These are phyloP conservation scores for Solanum hybrid DNA, from an alignment of 305 asterid genomes.

Conservation along the genomic window DNA sequence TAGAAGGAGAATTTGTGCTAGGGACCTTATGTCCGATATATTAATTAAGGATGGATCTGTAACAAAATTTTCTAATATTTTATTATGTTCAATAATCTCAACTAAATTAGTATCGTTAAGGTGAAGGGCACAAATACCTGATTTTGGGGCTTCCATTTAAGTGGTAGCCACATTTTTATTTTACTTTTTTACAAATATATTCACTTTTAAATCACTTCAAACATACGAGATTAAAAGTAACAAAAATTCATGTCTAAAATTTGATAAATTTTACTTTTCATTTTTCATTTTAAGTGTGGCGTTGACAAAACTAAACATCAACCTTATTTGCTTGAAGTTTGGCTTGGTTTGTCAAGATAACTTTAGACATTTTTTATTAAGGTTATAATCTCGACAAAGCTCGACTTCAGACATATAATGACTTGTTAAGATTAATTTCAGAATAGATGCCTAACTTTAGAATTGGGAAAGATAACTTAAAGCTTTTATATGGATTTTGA, in stretches of 20 bases:
- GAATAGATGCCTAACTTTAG: background rate
- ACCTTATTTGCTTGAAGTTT: background rate
- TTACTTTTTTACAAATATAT: background rate
- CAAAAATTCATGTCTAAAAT: background rate
- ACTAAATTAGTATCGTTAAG: background rate
- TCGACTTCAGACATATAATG: background rate
- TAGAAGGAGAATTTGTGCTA: too few relatives aligned
- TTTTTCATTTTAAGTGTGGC: too few relatives aligned
- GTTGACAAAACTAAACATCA: background rate
- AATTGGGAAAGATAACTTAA: background rate
- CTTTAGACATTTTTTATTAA: too few relatives aligned
- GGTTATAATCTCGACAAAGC: background rate
- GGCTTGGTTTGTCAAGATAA: background rate
- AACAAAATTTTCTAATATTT: too few relatives aligned
- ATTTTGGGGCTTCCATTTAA: background rate
- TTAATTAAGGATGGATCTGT: background rate
- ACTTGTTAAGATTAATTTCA: background rate
- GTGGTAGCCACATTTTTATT: background rate
- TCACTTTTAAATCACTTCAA: background rate
- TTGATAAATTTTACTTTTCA: too few relatives aligned
- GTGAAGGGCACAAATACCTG: background rate
- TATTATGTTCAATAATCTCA: background rate
- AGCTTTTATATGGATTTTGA: background rate
- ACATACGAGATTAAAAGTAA: background rate
- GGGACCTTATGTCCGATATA: too few relatives aligned